phyloP scores from a whole-genome alignment of 2,329 filamentous ascomycete species.

The Paracamarosporium sp. region DNA sequence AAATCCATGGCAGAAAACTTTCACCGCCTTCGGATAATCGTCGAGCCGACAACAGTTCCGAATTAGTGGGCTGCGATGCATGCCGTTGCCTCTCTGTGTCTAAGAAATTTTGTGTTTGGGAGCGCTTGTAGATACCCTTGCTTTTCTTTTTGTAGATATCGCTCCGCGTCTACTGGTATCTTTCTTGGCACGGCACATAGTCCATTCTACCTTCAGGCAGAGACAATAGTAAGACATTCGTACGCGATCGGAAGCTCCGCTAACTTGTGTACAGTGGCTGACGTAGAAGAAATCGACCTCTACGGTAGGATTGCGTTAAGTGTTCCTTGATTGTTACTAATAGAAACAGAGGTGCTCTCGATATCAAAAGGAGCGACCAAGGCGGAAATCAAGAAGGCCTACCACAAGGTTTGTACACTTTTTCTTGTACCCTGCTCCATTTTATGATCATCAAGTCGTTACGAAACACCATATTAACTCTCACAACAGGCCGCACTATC shows the following conservation, averaged over 20 bases:
- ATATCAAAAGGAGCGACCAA: constrained; percentile 75
- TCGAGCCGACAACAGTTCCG: constrained; percentile 18
- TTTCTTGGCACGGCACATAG: not conserved
- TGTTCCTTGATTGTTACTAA: constrained; percentile 29
- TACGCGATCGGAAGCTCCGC: not conserved
- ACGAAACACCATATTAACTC: constrained; percentile 5
- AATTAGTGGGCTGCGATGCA: constrained; percentile 11
- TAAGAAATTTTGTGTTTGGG: not conserved
- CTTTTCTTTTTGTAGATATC: not conserved
- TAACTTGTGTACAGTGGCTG: constrained; percentile 28
- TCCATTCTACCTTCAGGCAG: not conserved
- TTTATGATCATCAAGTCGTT: constrained; percentile 10
- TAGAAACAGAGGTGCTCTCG: constrained; percentile 73
- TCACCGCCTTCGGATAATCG: constrained; percentile 17
- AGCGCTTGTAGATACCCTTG: constrained; percentile 6
- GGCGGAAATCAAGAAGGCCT: constrained; percentile 91
- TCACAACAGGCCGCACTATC: constrained; percentile 74
- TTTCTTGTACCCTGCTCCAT: not conserved
- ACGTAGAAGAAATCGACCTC: constrained; percentile 62
- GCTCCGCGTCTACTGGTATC: not conserved
- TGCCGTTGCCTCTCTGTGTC: constrained; percentile 13
- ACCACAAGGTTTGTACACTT: constrained; percentile 78
- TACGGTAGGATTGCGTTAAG: constrained; percentile 53
- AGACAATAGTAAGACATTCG: constrained; percentile 2
- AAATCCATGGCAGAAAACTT: constrained; percentile 23